Percentiles rank a stretch among this genome's conserved stretches.
phyloP scores from a whole-genome alignment of 2,329 filamentous ascomycete genomes.

The Alternaria sp. region DNA sequence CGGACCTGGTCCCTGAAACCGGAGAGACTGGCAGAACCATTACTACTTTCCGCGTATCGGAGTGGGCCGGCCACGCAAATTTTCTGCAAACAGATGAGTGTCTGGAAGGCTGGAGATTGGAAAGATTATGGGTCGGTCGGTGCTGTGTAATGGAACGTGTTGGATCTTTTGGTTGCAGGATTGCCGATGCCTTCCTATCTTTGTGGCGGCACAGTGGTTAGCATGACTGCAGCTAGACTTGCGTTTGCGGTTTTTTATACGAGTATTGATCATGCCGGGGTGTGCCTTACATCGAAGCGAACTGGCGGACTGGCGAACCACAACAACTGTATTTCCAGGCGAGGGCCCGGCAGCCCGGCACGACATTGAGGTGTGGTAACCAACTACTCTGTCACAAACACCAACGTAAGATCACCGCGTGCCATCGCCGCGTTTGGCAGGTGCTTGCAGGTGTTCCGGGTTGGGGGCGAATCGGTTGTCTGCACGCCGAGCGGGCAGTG shows the following conservation, averaged over 20 bases:
- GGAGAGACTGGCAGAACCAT: neutral
- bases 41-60: neutral
- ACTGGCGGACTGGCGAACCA: slow-evolving; percentile 8
- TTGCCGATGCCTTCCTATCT: slow-evolving; percentile 5
- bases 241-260: neutral
- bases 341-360: slow-evolving; percentile 19
- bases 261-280: neutral
- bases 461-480: slow-evolving; percentile 5
- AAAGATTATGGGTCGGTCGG: neutral
- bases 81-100: slow-evolving; percentile 9
- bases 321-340: neutral
- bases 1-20: slow-evolving; percentile 4
- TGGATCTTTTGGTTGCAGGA: neutral
- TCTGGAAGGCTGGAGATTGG: slow-evolving; percentile 3
- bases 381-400: slow-evolving; percentile 13
- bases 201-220: neutral
- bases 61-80: slow-evolving; percentile 19
- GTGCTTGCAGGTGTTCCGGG: slow-evolving; percentile 23
- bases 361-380: neutral
- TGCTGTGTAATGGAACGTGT: neutral
- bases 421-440: slow-evolving; percentile 27
- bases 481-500: slow-evolving; percentile 14
- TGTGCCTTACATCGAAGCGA: neutral
- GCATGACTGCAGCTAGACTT: slow-evolving; percentile 3
- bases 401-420: slow-evolving; percentile 29